Evolutionary conservation across 345 rosid genomes (phyloP).

Genomic region (Euphorbia tirucalli): DNA sequence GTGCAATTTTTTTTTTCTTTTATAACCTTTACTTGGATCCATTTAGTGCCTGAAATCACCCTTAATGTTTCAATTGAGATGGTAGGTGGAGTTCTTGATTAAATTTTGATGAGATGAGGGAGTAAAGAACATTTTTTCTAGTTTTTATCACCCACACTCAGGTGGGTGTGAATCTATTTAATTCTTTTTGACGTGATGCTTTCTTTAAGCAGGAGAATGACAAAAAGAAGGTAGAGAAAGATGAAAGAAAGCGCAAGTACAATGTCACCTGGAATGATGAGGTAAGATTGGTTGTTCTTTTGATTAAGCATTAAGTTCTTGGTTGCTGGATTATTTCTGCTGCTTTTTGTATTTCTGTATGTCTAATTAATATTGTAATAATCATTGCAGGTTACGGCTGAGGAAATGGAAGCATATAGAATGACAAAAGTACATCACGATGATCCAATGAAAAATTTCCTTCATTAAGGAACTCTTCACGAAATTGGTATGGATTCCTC

Average conservation of each 20-base stretch:
- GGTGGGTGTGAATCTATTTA: not conserved
- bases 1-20: not conserved
- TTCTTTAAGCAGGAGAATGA: conserved; percentile 9
- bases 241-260: conserved; percentile 15
- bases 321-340: not conserved
- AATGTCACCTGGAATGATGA: conserved; percentile 17
- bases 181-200: not conserved
- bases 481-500: not conserved
- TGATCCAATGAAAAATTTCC: conserved; percentile 56
- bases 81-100: not conserved
- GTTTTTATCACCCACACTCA: not conserved
- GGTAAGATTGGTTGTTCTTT: not conserved
- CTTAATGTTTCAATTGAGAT: not conserved
- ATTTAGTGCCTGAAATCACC: not conserved
- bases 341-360: not conserved
- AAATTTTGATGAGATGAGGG: not conserved
- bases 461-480: conserved; percentile 19
- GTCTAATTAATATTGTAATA: too few species aligned
- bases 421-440: conserved; percentile 49
- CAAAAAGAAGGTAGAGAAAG: conserved; percentile 8
- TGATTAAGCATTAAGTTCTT: not conserved
- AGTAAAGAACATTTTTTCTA: not conserved
- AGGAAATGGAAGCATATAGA: conserved; percentile 74
- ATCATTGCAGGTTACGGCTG: conserved; percentile 20
- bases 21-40: not conserved